phyloP scores from a whole-genome alignment of 2,329 filamentous ascomycete species.

The Ceratocystis cacaofunesta region DNA sequence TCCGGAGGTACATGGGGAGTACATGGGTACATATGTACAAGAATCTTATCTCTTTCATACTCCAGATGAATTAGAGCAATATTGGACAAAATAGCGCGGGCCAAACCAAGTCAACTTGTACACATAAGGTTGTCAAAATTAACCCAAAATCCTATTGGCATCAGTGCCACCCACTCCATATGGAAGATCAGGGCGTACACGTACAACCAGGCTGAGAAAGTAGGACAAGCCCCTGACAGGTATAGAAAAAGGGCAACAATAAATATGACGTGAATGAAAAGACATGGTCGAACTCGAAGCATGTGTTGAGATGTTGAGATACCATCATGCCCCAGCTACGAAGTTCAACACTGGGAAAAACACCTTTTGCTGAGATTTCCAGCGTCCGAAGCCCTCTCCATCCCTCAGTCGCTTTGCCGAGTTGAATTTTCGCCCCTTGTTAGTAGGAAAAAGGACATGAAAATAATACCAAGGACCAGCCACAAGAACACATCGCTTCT shows the following conservation, averaged over 20 bases:
- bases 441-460: too few relatives aligned
- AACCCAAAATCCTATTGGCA: constrained; percentile 1
- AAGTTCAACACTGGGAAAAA: background rate
- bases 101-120: background rate
- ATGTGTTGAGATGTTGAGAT: too few relatives aligned
- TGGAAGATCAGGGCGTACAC: background rate
- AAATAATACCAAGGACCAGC: too few relatives aligned
- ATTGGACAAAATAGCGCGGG: background rate
- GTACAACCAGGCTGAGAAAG: background rate
- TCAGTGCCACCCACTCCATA: background rate
- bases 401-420: too few relatives aligned
- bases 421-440: too few relatives aligned
- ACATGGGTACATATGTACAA: background rate
- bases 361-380: too few relatives aligned
- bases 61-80: too few relatives aligned
- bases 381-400: too few relatives aligned
- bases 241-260: background rate
- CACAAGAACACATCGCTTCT: too few relatives aligned
- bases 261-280: background rate
- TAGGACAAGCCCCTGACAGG: background rate
- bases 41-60: background rate
- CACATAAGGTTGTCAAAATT: background rate
- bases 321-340: too few relatives aligned
- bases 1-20: background rate
- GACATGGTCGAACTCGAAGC: too few relatives aligned